phyloP scores from a whole-genome alignment of 2,329 filamentous ascomycete genomes.

The Cladophialophora bantiana region DNA sequence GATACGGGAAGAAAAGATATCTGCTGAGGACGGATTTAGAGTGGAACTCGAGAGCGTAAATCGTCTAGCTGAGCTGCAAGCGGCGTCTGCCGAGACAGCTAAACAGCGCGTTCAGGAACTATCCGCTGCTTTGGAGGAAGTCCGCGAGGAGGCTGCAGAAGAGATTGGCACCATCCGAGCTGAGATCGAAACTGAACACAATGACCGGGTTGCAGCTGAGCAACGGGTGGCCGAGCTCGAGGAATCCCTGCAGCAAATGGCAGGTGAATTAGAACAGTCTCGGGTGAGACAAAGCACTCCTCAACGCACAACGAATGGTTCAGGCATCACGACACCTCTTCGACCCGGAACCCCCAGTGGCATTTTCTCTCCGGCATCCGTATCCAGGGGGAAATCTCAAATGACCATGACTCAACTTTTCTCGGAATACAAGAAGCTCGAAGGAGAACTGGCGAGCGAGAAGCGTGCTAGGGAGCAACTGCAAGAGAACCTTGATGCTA shows the following conservation, averaged over 20 bases:
- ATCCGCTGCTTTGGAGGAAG: constrained; percentile 62
- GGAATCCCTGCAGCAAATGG: constrained; percentile 65
- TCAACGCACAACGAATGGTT: constrained; percentile 59
- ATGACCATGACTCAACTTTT: constrained; percentile 69
- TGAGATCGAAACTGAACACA: constrained; percentile 63
- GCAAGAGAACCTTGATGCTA: constrained; percentile 78
- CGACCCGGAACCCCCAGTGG: constrained; percentile 58
- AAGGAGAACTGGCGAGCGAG: constrained; percentile 76
- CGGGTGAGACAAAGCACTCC: constrained; percentile 61
- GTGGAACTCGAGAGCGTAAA: constrained; percentile 83
- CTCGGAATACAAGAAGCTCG: constrained; percentile 65
- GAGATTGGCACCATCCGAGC: constrained; percentile 62
- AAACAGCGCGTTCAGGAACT: constrained; percentile 67
- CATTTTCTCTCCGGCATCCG: constrained; percentile 58
- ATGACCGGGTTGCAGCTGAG: constrained; percentile 68
- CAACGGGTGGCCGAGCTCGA: constrained; percentile 70
- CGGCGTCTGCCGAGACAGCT: constrained; percentile 65
- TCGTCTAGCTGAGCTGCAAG: constrained; percentile 77
- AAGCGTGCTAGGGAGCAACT: constrained; percentile 77
- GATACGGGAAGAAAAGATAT: constrained; percentile 80
- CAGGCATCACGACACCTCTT: constrained; percentile 56
- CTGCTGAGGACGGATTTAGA: constrained; percentile 84
- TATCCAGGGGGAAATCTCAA: constrained; percentile 63
- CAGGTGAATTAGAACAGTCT: constrained; percentile 58
- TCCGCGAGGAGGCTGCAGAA: constrained; percentile 68